These are phyloP conservation scores for Raphanus hybrid DNA, from an alignment of 441 rosid species.

Conservation along the genomic window DNA sequence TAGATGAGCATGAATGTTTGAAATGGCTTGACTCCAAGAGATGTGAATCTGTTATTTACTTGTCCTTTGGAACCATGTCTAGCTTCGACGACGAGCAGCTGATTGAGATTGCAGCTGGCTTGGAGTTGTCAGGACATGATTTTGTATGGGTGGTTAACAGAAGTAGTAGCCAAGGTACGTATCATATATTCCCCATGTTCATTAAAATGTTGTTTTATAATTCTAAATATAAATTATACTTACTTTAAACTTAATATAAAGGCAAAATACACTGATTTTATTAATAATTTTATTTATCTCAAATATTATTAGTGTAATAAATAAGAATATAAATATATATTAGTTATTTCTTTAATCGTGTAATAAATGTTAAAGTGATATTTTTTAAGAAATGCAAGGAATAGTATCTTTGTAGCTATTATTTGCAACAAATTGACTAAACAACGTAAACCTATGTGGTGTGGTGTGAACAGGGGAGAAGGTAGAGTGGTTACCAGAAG, in stretches of 20 bases:
- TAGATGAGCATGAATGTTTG: slow-evolving; percentile 55
- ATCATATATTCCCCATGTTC: not conserved
- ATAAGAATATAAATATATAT: no score
- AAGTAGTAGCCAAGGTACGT: slow-evolving; percentile 34
- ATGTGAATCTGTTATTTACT: slow-evolving; percentile 58
- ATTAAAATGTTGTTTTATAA: no score
- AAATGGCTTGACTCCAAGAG: slow-evolving; percentile 64
- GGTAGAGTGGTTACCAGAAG: slow-evolving; percentile 61
- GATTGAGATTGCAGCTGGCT: slow-evolving; percentile 57
- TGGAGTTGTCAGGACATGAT: slow-evolving; percentile 56
- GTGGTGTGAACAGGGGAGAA: slow-evolving; percentile 36
- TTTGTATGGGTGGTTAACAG: slow-evolving; percentile 64
- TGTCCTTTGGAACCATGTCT: slow-evolving; percentile 57
- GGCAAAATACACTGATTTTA: no score
- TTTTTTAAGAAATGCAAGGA: no score
- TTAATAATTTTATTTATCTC: no score
- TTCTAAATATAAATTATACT: no score
- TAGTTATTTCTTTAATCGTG: no score
- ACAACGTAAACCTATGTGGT: not conserved
- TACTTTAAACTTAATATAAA: no score
- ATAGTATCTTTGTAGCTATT: not conserved
- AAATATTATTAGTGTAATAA: no score
- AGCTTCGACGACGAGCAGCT: slow-evolving; percentile 45
- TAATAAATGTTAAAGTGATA: no score
- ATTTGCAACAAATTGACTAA: not conserved